These are phyloP conservation scores for Paracoccidioides lutzii DNA, from an alignment of 2,329 filamentous ascomycete species.

Conservation along the genomic window DNA sequence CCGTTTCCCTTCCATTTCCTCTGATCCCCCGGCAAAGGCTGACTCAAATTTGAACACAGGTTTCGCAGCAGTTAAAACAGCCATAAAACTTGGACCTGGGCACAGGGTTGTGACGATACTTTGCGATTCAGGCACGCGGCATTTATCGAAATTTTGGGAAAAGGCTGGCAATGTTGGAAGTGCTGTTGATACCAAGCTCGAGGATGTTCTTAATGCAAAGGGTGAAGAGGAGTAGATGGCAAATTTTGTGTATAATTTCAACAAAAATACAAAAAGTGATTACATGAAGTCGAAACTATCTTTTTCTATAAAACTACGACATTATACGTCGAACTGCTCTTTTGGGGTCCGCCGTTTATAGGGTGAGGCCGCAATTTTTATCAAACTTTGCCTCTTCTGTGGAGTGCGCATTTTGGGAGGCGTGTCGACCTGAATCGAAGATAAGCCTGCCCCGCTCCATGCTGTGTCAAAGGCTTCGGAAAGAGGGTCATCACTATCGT, in stretches of 20 bases:
- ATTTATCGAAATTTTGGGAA: constrained; percentile 41
- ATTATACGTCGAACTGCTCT: neutral
- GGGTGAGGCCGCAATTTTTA: neutral
- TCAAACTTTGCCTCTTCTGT: neutral
- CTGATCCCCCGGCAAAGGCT: neutral
- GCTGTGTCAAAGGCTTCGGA: constrained; percentile 10
- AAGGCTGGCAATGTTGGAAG: constrained; percentile 36
- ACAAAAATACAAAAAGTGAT: neutral
- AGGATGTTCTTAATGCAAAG: constrained; percentile 32
- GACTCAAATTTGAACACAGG: constrained; percentile 21
- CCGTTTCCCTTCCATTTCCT: constrained; percentile 5
- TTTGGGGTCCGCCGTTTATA: neutral
- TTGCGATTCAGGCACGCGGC: constrained; percentile 38
- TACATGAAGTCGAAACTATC: neutral
- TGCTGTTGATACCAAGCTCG: constrained; percentile 32
- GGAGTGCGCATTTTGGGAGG: constrained; percentile 4
- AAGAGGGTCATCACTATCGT: constrained; percentile 11
- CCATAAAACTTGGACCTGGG: constrained; percentile 35
- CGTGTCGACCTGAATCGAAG: constrained; percentile 11
- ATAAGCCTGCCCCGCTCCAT: constrained; percentile 9
- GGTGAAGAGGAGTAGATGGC: constrained; percentile 8
- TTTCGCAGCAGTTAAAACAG: constrained; percentile 36
- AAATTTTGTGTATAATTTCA: neutral
- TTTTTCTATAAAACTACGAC: neutral
- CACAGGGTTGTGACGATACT: constrained; percentile 37